Evolutionary conservation across 257 asterid species (phyloP), one percentile per base, ranked within the genome.

Genomic region (Eucommia ulmoides): DNA sequence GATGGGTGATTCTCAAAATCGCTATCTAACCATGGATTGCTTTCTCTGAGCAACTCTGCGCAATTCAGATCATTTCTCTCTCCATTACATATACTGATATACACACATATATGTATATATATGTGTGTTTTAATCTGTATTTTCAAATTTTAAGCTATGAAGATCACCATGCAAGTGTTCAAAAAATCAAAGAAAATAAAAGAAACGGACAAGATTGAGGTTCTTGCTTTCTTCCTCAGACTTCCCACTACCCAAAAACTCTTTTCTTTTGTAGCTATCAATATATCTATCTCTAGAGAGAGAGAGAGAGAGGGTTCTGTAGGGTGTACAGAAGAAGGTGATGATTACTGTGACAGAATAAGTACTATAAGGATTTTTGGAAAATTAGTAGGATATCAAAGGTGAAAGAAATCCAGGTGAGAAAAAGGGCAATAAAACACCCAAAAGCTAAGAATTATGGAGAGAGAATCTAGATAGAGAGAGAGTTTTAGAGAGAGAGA

Each of bases 1-100:
- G 63, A 62, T 62, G 53, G 60, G 50, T 60, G 64, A 64, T 54
- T 54, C 60, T 71, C 53, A 50, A 45, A 53, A 67, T 54, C 68
- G 25, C 72, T 69, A 56, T 61, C 81, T 61, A 59, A 59, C 71
- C 54, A 63, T 35, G 44, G 44, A 11, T 35, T 35, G 15, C 44
- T 35, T 35, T n/a, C 44, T 35, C 44, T 35, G 44, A 35, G 44
- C 44, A 35, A 35, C 11, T 35, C 44, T 35, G 44, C 44, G 16
- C 44, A 35, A 35, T 35, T 35, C 44, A 35, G 44, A 35, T 35
- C 9, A 10, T 17, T 33, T 8, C n/a, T n/a, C n/a, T n/a, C n/a
- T n/a, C n/a, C n/a, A n/a, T n/a, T n/a, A n/a, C n/a, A n/a, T n/a
- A n/a, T n/a, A n/a, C n/a, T n/a, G n/a, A n/a, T n/a, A n/a, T n/a